Conservation (phyloP, 2,329 filamentous ascomycete species). For the Xylariaceae sp. region DNA sequence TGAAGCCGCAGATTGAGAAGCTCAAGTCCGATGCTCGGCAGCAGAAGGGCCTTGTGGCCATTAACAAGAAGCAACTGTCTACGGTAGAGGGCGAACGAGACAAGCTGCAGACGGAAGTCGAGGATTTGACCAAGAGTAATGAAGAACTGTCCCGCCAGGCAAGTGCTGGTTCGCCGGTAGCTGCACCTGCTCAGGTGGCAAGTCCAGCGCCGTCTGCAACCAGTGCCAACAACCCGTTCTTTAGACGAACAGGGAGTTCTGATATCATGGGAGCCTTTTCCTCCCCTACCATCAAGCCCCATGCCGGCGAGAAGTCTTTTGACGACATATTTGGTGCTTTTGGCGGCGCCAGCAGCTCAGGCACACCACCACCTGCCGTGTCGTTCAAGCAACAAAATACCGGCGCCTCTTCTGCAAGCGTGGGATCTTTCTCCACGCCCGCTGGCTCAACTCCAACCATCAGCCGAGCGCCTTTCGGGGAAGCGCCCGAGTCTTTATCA, state of each 20-base stretch:
- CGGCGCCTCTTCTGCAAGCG: slow-evolving; percentile 50
- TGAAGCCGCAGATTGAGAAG: slow-evolving; percentile 92
- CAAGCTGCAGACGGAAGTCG: slow-evolving; percentile 76
- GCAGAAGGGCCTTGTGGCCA: slow-evolving; percentile 92
- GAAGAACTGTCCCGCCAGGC: slow-evolving; percentile 54
- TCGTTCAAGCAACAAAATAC: slow-evolving; percentile 61
- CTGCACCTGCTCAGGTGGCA: slow-evolving; percentile 46
- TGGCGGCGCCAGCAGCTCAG: slow-evolving; percentile 36
- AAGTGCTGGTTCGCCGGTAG: slow-evolving; percentile 45
- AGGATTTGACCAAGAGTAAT: slow-evolving; percentile 59
- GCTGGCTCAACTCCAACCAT: slow-evolving; percentile 59
- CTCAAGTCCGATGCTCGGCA: slow-evolving; percentile 87
- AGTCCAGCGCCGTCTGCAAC: slow-evolving; percentile 67
- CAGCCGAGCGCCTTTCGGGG: slow-evolving; percentile 63
- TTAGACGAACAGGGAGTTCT: slow-evolving; percentile 64
- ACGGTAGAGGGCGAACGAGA: slow-evolving; percentile 88
- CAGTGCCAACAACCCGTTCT: slow-evolving; percentile 92
- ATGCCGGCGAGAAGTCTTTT: slow-evolving; percentile 64
- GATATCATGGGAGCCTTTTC: slow-evolving; percentile 54
- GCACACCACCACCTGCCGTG: slow-evolving; percentile 42
- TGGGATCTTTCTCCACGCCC: slow-evolving; percentile 48
- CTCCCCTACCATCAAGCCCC: slow-evolving; percentile 39
- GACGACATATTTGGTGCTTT: slow-evolving; percentile 82
- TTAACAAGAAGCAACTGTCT: slow-evolving; percentile 95
- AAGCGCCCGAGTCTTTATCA: slow-evolving; percentile 71